Evolutionary conservation across 768 basidiomycete species (phyloP).

Genomic region (Lactifluus piperatus): DNA sequence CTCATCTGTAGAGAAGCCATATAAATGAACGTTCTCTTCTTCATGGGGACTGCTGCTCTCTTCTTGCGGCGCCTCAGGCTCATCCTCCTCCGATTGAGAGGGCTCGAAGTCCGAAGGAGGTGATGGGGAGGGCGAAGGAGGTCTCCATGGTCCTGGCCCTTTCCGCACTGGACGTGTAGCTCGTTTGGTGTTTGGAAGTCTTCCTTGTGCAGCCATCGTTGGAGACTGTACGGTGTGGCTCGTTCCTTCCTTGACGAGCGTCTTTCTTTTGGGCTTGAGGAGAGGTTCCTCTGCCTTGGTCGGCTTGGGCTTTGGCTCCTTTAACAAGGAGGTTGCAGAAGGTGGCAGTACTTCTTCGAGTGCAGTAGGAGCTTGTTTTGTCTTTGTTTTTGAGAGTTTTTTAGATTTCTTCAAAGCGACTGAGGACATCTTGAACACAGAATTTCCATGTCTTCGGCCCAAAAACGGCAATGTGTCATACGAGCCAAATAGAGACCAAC

Average conservation of each 20-base stretch:
- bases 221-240: constrained; percentile 5
- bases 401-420: background rate
- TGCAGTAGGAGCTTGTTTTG: background rate
- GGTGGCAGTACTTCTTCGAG: background rate
- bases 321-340: background rate
- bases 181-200: background rate
- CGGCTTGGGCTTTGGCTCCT: background rate
- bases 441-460: background rate
- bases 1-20: constrained; percentile 72
- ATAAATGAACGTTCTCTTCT: constrained; percentile 42
- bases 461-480: background rate
- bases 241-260: background rate
- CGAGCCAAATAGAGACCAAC: constrained; percentile 4
- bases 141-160: constrained; percentile 3
- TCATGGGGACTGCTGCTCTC: constrained; percentile 28
- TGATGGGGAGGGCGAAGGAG: background rate
- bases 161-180: background rate
- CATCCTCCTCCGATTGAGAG: constrained; percentile 1
- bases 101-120: background rate
- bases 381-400: background rate
- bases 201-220: background rate
- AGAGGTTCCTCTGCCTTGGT: background rate
- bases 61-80: constrained; percentile 13
- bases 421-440: background rate
- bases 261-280: constrained; percentile 1